These are phyloP conservation scores for Mycena maculata DNA, from an alignment of 768 basidiomycete genomes.

Conservation along the genomic window DNA sequence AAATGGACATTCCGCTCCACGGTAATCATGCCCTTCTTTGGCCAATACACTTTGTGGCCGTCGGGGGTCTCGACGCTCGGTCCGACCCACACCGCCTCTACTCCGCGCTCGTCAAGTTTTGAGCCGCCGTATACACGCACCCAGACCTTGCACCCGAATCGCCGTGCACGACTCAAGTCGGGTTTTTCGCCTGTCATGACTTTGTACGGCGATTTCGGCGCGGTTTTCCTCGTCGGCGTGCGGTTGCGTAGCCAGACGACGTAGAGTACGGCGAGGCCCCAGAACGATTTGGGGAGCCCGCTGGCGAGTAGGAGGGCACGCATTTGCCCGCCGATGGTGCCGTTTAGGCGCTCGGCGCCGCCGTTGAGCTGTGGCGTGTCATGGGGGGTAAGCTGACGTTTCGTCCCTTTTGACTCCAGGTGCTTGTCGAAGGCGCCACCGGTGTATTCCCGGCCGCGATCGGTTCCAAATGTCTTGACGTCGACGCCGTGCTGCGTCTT, in stretches of 20 bases:
- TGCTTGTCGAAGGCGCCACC: not conserved
- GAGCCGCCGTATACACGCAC: conserved; percentile 1
- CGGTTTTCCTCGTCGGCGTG: conserved; percentile 1
- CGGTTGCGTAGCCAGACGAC: conserved; percentile 8
- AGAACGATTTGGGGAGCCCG: no score
- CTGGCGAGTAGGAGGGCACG: not conserved
- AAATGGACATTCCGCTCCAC: conserved; percentile 32
- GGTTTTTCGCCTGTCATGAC: conserved; percentile 18
- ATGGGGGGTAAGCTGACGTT: conserved; percentile 1
- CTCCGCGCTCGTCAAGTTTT: conserved; percentile 12
- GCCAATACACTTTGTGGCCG: conserved; percentile 38
- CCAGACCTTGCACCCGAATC: conserved; percentile 17
- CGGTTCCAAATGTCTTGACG: conserved; percentile 40
- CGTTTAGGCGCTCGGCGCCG: conserved; percentile 2
- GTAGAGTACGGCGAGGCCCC: not conserved
- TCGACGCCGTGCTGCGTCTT: conserved; percentile 37
- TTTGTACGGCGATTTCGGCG: conserved; percentile 13
- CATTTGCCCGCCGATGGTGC: conserved; percentile 2
- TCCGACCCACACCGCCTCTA: conserved; percentile 18
- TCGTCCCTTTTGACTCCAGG: not conserved
- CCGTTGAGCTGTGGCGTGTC: conserved; percentile 9
- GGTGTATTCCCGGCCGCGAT: conserved; percentile 49
- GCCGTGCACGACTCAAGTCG: conserved; percentile 7
- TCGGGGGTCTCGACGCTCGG: conserved; percentile 8
- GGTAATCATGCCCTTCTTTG: conserved; percentile 25